Base-by-base conservation (phyloP, 495 filamentous ascomycete species). In the Chaetomium fimeti region DNA sequence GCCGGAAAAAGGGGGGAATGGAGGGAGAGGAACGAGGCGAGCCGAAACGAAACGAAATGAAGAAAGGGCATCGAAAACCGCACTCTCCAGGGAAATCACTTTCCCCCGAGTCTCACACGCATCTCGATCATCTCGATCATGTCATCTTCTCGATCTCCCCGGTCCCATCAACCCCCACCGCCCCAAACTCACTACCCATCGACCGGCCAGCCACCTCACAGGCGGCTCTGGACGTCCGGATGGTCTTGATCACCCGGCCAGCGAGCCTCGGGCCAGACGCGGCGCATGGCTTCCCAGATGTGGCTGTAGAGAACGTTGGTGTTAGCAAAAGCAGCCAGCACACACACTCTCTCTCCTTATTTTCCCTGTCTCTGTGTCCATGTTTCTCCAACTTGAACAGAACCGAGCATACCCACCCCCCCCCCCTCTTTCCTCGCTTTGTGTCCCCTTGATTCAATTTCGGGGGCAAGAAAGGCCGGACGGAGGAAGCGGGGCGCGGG, bases 241-340 rank as follows among this genome's bases (percentile, higher is more conserved):
- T 70, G 75, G 48, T 86, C 84, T 64, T 85, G 79, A 71, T 91
- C 88, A 45, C 86, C 84, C 11, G 88, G 89, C 89, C 89, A 94
- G 68, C 88, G 84, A 11, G 85, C 84, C 67, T 93, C 88, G 0
- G 92, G 92, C 92, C 92, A 96, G 60, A 96, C 85, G 55, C 86
- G 81, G 57, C 85, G 83, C 69, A 96, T 86, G 25, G 89, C 91
- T 73, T 96, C 91, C 91, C 91, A 94, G 66, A 96, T 92, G 74
- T 94, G 88, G 67, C 89, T 91, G 65, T 29, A 12, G 7, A 47
- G n/a, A 47, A 47, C 2, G 1, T 18, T 5, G 49, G 25, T 48
- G 40, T 47, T 29, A 20, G 11, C 51, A 48, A 29, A 48, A 38
- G 57, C 45, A 58, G 28, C 52, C 4, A 3, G 13, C 11, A 7